Conservation (phyloP, 805 yeast species). For the Wickerhamiella hasegawae region DNA sequence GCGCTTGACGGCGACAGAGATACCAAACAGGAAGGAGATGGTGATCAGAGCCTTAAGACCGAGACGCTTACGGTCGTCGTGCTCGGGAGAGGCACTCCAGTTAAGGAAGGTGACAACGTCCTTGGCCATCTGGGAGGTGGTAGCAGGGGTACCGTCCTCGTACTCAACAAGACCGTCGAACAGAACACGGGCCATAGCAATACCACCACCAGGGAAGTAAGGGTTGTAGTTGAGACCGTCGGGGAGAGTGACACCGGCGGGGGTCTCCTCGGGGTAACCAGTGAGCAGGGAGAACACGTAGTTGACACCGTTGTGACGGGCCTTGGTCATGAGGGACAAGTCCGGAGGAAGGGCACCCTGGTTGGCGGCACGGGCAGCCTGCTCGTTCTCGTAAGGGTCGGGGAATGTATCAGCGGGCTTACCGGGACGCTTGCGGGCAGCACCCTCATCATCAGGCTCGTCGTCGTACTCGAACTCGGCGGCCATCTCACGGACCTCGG, state of each 20-base stretch:
- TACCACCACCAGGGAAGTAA: slow-evolving; percentile 99
- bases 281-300: slow-evolving; percentile 89
- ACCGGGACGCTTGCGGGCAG: slow-evolving; percentile 96
- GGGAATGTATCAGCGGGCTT: slow-evolving; percentile 91
- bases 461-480: slow-evolving; percentile 97
- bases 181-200: slow-evolving; percentile 97
- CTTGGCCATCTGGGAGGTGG: slow-evolving; percentile 98
- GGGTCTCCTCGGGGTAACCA: slow-evolving; percentile 98
- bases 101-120: slow-evolving; percentile 90
- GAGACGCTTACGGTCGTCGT: slow-evolving; percentile 91
- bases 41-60: slow-evolving; percentile 87
- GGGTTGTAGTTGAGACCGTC: slow-evolving; percentile 97
- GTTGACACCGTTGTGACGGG: slow-evolving; percentile 96
- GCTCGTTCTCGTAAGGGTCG: slow-evolving; percentile 92
- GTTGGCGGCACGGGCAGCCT: slow-evolving; percentile 99
- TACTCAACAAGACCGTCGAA: slow-evolving; percentile 95
- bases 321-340: slow-evolving; percentile 90
- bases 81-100: slow-evolving; percentile 99
- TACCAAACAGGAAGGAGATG: slow-evolving; percentile 58
- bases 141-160: slow-evolving; percentile 98
- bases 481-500: slow-evolving; percentile 84
- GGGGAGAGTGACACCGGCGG: slow-evolving; percentile 90
- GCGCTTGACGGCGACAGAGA: slow-evolving; percentile 85
- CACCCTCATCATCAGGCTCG: slow-evolving; percentile 91
- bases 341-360: slow-evolving; percentile 99